Conservation (phyloP, 129 eudicot species). For the Pseudognaphalium luteoalbum region DNA sequence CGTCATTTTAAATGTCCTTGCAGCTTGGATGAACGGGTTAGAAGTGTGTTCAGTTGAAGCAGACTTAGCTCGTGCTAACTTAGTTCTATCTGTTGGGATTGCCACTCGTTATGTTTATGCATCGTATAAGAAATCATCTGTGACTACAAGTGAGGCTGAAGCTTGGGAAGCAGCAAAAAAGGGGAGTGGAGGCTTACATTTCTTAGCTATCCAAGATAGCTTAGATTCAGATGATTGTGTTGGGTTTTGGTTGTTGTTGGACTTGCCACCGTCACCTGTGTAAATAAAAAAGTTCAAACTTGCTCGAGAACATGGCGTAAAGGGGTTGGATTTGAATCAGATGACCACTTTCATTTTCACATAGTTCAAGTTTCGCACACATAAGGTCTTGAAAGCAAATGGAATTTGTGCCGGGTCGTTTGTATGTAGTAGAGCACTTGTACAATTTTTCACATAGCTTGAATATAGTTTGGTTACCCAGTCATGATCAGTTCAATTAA, state of each 20-base stretch:
- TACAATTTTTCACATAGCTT: background rate
- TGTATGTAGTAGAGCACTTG: conserved; percentile 1
- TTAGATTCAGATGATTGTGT: conserved; percentile 87
- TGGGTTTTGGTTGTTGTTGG: conserved; percentile 93
- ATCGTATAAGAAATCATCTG: conserved; percentile 71
- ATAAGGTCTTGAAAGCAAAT: background rate
- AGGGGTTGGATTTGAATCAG: background rate
- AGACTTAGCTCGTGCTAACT: conserved; percentile 51
- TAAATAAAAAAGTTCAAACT: conserved; percentile 25
- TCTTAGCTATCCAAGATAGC: conserved; percentile 83
- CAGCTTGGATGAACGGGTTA: conserved; percentile 99
- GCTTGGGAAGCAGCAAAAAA: conserved; percentile 99
- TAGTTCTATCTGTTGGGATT: conserved; percentile 79
- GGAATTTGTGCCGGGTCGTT: background rate
- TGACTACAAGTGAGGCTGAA: conserved; percentile 70
- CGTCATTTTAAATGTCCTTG: conserved; percentile 22
- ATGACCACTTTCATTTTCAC: background rate
- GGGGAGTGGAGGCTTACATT: conserved; percentile 83
- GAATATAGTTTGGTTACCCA: background rate
- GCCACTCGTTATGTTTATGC: conserved; percentile 82
- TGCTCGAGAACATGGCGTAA: background rate
- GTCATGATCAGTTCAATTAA: background rate
- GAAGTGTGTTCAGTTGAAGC: conserved; percentile 91
- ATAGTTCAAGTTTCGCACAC: background rate
- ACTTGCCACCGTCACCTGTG: conserved; percentile 87